Evolutionary conservation across 225 moss, liverwort and hornwort species (phyloP).

Genomic region (Bryoerythrophyllum caledonicum): DNA sequence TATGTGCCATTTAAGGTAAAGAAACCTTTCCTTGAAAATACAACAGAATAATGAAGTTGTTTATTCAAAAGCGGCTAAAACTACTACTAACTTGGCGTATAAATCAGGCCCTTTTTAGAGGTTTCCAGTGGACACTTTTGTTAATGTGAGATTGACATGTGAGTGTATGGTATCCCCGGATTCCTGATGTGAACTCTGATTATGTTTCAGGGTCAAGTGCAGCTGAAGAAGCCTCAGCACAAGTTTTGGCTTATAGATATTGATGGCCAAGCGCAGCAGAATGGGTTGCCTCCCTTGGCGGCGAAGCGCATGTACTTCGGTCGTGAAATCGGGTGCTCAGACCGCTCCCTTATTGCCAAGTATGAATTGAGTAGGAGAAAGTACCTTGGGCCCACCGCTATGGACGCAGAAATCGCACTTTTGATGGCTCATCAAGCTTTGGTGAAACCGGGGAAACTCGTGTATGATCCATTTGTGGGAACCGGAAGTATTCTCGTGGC

Average conservation of each 20-base stretch:
- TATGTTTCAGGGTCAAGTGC: slow-evolving; percentile 75
- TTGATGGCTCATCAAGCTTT: slow-evolving; percentile 97
- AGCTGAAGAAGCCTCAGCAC: slow-evolving; percentile 77
- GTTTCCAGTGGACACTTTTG: too few species aligned
- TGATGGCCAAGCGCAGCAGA: slow-evolving; percentile 68
- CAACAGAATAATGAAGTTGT: background rate
- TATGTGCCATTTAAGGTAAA: slow-evolving; percentile 81
- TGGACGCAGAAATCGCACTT: slow-evolving; percentile 97
- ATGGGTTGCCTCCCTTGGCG: slow-evolving; percentile 79
- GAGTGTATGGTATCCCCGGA: background rate
- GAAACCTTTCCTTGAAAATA: background rate
- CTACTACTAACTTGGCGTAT: too few species aligned
- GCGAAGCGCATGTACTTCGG: slow-evolving; percentile 77
- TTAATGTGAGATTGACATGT: background rate
- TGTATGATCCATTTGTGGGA: slow-evolving; percentile 98
- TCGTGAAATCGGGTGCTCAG: slow-evolving; percentile 85
- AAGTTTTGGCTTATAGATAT: slow-evolving; percentile 95
- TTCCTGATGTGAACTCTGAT: slow-evolving; percentile 1
- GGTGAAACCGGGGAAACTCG: slow-evolving; percentile 81
- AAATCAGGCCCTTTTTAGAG: too few species aligned
- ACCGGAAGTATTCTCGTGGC: slow-evolving; percentile 98
- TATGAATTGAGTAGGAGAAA: slow-evolving; percentile 83
- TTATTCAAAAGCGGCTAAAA: too few species aligned
- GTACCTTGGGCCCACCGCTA: slow-evolving; percentile 94
- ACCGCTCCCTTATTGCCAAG: slow-evolving; percentile 81